These are phyloP conservation scores for Boletus pseudo-olivaceus DNA, from an alignment of 768 basidiomycete species.

Conservation along the genomic window DNA sequence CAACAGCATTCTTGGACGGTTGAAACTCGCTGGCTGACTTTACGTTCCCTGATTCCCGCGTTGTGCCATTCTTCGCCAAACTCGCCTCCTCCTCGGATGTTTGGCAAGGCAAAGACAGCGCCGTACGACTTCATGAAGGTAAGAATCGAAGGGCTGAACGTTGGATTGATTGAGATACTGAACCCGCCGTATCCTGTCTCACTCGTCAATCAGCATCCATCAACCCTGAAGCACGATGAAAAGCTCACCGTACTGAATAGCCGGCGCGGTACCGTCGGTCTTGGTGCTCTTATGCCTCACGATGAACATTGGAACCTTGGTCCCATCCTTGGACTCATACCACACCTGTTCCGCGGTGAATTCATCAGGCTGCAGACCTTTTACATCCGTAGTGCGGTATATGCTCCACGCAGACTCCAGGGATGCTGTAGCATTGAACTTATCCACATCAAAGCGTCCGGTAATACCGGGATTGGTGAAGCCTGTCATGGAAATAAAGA, in stretches of 20 bases:
- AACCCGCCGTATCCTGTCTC: constrained; percentile 77
- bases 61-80: constrained; percentile 86
- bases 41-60: constrained; percentile 65
- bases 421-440: constrained; percentile 19
- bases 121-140: constrained; percentile 73
- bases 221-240: not conserved
- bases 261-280: constrained; percentile 72
- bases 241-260: constrained; percentile 66
- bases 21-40: constrained; percentile 39
- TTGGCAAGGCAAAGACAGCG: constrained; percentile 57
- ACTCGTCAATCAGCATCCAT: not conserved
- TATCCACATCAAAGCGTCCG: constrained; percentile 56
- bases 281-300: constrained; percentile 69
- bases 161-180: constrained; percentile 64
- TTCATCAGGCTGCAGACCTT: constrained; percentile 61
- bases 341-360: constrained; percentile 76
- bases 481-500: constrained; percentile 62
- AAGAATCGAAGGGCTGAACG: constrained; percentile 67
- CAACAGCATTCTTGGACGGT: not conserved
- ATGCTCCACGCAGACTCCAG: constrained; percentile 56
- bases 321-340: constrained; percentile 77
- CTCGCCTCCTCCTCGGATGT: constrained; percentile 68
- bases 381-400: constrained; percentile 55
- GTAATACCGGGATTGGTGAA: constrained; percentile 73
- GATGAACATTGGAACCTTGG: constrained; percentile 81